Percentiles rank a stretch among this genome's conserved stretches.
These are phyloP conservation scores for Fraxinus platypoda DNA, from an alignment of 305 asterid species.

Conservation along the genomic window DNA sequence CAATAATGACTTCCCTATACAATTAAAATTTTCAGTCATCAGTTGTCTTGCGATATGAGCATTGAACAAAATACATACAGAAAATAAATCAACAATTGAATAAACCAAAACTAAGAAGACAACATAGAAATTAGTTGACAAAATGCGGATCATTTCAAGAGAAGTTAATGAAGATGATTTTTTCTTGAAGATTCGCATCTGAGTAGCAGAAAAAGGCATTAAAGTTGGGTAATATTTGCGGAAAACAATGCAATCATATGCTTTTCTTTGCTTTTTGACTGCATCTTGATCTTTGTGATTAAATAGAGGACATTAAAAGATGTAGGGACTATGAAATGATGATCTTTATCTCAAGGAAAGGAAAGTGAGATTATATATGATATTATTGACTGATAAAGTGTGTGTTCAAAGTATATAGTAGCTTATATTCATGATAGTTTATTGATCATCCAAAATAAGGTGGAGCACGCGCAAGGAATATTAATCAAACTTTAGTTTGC, in stretches of 20 bases:
- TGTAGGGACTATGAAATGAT: conserved; percentile 52
- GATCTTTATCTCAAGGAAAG: conserved; percentile 21
- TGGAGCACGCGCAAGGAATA: conserved; percentile 17
- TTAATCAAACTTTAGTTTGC: not conserved
- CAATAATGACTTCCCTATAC: conserved; percentile 73
- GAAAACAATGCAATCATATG: conserved; percentile 32
- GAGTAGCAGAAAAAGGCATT: conserved; percentile 15
- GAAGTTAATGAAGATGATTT: not conserved
- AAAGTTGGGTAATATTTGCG: conserved; percentile 29
- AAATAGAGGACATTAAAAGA: conserved; percentile 40
- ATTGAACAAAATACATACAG: not conserved
- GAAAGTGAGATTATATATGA: conserved; percentile 14
- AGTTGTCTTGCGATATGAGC: not conserved
- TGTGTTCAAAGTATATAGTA: not conserved
- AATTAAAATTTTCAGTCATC: not conserved
- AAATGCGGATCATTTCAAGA: not conserved
- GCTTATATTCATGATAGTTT: not conserved
- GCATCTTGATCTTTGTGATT: conserved; percentile 39
- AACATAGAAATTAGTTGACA: not conserved
- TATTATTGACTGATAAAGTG: conserved; percentile 36
- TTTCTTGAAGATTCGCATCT: not conserved
- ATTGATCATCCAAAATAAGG: not conserved
- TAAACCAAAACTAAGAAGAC: not conserved
- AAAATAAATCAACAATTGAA: not conserved
- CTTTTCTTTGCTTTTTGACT: conserved; percentile 41